phyloP scores from a whole-genome alignment of 495 filamentous ascomycete genomes.

The Baudoinia panamericana region DNA sequence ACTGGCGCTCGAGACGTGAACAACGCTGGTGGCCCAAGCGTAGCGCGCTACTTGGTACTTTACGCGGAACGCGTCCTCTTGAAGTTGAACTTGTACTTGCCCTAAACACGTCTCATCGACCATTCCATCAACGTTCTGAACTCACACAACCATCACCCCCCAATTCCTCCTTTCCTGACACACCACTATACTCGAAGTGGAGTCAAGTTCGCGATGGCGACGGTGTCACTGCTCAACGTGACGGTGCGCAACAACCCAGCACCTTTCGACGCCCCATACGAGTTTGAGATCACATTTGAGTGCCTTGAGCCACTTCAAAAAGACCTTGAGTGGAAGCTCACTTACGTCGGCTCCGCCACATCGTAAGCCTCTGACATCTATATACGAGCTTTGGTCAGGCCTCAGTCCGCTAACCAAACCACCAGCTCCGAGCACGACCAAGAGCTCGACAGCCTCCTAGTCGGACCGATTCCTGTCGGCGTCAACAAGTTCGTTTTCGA shows the following conservation, averaged over 20 bases:
- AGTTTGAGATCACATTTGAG: conserved; percentile 97
- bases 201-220: no score
- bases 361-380: no score
- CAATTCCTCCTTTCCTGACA: not conserved
- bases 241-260: conserved; percentile 95
- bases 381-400: no score
- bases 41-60: no score
- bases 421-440: conserved; percentile 89
- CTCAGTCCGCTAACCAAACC: conserved; percentile 15
- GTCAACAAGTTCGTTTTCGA: conserved; percentile 99
- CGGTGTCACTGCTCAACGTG: conserved; percentile 89
- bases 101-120: not conserved
- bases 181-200: not conserved
- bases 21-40: no score
- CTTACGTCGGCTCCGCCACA: conserved; percentile 94
- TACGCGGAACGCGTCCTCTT: no score
- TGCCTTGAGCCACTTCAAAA: conserved; percentile 87
- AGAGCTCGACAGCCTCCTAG: conserved; percentile 90
- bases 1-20: no score
- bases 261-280: conserved; percentile 72
- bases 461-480: conserved; percentile 89
- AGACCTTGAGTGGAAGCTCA: conserved; percentile 98
- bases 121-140: not conserved
- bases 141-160: not conserved
- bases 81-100: no score